phyloP scores from a whole-genome alignment of 331 rosid genomes.

The Quercus lobata region DNA sequence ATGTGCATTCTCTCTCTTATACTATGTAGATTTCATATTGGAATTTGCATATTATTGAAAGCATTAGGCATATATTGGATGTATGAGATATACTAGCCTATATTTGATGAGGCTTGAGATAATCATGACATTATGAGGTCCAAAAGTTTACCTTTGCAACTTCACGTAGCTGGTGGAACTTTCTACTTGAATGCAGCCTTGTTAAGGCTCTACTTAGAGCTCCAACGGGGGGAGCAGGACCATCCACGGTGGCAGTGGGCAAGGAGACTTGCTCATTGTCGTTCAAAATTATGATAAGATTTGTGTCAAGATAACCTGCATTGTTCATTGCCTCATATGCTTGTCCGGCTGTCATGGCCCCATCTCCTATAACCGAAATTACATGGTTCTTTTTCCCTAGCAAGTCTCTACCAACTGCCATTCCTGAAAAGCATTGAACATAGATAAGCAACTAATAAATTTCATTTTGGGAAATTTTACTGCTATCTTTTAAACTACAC shows the following conservation, averaged over 20 bases:
- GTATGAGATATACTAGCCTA: too few relatives aligned
- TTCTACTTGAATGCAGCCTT: constrained; percentile 29
- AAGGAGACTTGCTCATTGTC: constrained; percentile 68
- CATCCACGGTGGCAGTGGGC: constrained; percentile 62
- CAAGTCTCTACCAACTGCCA: constrained; percentile 67
- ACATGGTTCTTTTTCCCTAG: constrained; percentile 47
- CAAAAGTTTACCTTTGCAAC: constrained; percentile 40
- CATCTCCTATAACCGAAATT: constrained; percentile 62
- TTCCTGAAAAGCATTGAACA: constrained; percentile 29
- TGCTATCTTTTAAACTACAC: too few relatives aligned
- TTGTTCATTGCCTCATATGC: constrained; percentile 72
- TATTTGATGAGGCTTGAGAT: too few relatives aligned
- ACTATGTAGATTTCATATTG: too few relatives aligned
- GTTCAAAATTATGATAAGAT: constrained; percentile 53
- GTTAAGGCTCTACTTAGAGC: constrained; percentile 58
- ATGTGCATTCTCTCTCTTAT: too few relatives aligned
- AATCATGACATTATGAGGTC: not conserved
- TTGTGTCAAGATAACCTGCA: constrained; percentile 58
- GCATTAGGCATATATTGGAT: too few relatives aligned
- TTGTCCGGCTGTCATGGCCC: constrained; percentile 68
- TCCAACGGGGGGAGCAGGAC: constrained; percentile 58
- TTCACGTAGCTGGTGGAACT: constrained; percentile 37
- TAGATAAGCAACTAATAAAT: not conserved
- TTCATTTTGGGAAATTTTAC: too few relatives aligned
- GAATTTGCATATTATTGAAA: too few relatives aligned